Base-by-base conservation (phyloP, 2,329 filamentous ascomycete genomes). In the Aspergillus sp. region DNA sequence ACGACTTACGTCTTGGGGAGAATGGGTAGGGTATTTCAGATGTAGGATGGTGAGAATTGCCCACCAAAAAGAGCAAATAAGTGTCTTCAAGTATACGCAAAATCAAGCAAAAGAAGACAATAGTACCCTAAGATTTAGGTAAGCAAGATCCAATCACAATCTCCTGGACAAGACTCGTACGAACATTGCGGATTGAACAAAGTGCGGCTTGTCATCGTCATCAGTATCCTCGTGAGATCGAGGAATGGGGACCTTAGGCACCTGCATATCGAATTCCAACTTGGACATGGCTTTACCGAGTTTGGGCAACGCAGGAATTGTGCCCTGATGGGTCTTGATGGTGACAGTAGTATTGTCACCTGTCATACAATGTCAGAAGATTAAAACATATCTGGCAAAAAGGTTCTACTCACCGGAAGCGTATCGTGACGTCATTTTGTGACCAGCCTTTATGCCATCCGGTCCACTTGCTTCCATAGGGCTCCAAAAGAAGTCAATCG, bases 301-400 rank as follows among this genome's bases (percentile, higher is more conserved):
- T 4, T 75, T 65, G 0, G 88, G 90, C 45, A 88, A 79, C 1
- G 78, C 70, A 3, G 93, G 91, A 45, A 97, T 82, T 43, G 83
- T 88, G 39, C 75, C 74, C 43, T 79, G 72, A 63, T 95, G 86
- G 2, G 85, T 79, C 62, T 81, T 81, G 7, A 95, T 68, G 0
- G 83, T 86, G 41, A 97, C 70, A 17, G 82, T 89, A 1, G 87
- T 90, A 69, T 97, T 96, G 64, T 79, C 84, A 7, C 90, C 79
- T 81, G 47, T 1, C 30, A 39, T 10, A 20, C 22, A 45, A 23
- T 15, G 48, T 61, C 27, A 54, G 35, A 42, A 37, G 19, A 13
- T 32, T n/a, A 10, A 33, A 22, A 25, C 32, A 37, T 7, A 43
- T 20, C 19, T 22, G 37, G n/a, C n/a, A 19, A 41, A 41, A 10